Conservation (phyloP, 176 grass and related monocot species). For the Cymbopogon citratus region DNA sequence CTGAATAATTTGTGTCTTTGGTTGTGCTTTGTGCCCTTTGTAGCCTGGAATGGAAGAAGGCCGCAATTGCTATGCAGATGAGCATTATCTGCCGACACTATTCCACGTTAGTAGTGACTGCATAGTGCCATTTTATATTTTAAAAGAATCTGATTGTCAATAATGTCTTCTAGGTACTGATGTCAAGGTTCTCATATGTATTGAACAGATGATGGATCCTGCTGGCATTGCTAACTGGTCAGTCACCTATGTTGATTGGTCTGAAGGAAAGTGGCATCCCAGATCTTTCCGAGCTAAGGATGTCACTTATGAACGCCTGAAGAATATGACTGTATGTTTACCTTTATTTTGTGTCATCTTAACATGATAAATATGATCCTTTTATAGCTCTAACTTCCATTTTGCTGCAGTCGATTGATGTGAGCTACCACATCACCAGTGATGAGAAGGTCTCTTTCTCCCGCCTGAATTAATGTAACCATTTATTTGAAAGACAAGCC, state of each 20-base stretch:
- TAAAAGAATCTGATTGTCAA: neutral
- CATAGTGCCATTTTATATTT: neutral
- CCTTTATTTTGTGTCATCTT: neutral
- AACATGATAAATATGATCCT: neutral
- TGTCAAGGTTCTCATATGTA: neutral
- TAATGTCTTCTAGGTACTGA: neutral
- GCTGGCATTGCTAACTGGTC: slow-evolving; percentile 86
- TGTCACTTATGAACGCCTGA: slow-evolving; percentile 70
- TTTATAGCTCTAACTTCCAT: neutral
- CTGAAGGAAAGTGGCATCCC: slow-evolving; percentile 90
- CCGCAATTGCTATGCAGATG: slow-evolving; percentile 86
- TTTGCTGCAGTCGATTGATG: slow-evolving; percentile 66
- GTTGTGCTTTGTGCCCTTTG: slow-evolving; percentile 13
- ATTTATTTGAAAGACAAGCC: neutral
- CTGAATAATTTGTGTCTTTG: neutral
- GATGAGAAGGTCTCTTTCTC: slow-evolving; percentile 48
- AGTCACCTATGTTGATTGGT: slow-evolving; percentile 84
- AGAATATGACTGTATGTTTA: slow-evolving; percentile 65
- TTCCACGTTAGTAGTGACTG: slow-evolving; percentile 47
- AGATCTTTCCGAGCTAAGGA: slow-evolving; percentile 70
- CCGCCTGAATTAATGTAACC: neutral
- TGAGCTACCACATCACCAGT: slow-evolving; percentile 70
- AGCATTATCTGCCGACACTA: slow-evolving; percentile 78
- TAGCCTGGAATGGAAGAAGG: slow-evolving; percentile 78
- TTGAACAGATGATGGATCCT: slow-evolving; percentile 71